These are phyloP conservation scores for Plantago coronopus DNA, from an alignment of 305 asterid species.

Conservation along the genomic window DNA sequence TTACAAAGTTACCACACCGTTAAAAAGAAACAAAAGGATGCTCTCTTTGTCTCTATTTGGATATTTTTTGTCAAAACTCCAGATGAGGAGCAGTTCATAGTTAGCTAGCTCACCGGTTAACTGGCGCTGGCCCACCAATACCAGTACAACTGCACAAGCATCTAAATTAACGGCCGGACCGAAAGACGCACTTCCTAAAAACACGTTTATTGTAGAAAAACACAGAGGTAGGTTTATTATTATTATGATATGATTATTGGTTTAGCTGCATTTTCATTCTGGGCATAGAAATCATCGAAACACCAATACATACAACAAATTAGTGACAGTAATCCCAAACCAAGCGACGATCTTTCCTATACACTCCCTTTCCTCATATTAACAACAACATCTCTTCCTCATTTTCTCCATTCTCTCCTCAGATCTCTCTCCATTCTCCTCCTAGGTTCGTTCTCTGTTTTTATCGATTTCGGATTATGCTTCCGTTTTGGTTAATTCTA, in stretches of 20 bases:
- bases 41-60: too few relatives aligned
- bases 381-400: constrained; percentile 18
- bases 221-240: constrained; percentile 13
- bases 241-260: too few relatives aligned
- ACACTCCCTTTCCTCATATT: constrained; percentile 19
- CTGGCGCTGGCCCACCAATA: too few relatives aligned
- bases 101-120: too few relatives aligned
- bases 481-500: too few relatives aligned
- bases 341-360: constrained; percentile 31
- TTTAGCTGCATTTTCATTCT: neutral
- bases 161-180: neutral
- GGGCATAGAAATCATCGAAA: constrained; percentile 39
- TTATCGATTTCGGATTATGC: too few relatives aligned
- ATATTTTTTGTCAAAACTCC: too few relatives aligned
- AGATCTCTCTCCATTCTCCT: constrained; percentile 18
- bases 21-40: too few relatives aligned
- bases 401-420: constrained; percentile 1
- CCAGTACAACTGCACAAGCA: neutral
- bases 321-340: constrained; percentile 21
- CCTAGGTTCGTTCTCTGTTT: neutral
- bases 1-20: too few relatives aligned
- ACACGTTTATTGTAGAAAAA: neutral
- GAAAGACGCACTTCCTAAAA: too few relatives aligned
- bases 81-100: too few relatives aligned
- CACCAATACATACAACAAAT: neutral